Conservation (phyloP, 805 yeast genomes). For the Yarrowia bubula region DNA sequence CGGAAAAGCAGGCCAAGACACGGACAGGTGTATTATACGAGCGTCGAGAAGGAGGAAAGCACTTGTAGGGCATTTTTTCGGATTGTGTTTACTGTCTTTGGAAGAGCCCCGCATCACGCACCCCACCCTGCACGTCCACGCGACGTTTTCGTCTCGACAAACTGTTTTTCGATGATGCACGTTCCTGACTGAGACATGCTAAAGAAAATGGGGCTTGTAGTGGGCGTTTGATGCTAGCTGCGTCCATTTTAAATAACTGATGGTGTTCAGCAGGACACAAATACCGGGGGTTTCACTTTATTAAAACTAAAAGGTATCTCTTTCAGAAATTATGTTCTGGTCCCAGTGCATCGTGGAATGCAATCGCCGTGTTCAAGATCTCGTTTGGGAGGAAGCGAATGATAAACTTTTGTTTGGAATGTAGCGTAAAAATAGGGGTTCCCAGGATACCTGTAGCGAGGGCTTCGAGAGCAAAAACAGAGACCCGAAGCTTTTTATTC, state of each 20-base stretch:
- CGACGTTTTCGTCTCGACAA: constrained; percentile 1
- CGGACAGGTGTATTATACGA: neutral
- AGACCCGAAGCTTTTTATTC: no score
- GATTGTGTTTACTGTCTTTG: neutral
- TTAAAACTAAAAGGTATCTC: neutral
- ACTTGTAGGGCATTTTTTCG: neutral
- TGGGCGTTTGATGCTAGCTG: neutral
- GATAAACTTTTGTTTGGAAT: neutral
- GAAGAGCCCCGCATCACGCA: neutral
- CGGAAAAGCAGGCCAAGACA: neutral
- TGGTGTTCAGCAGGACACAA: no score
- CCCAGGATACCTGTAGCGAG: no score
- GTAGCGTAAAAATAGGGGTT: constrained; percentile 1
- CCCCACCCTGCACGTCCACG: constrained; percentile 4
- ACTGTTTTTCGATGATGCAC: neutral
- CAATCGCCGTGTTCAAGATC: neutral
- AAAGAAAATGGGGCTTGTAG: neutral
- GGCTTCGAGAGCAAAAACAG: no score
- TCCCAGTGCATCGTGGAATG: neutral
- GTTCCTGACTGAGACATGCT: constrained; percentile 4
- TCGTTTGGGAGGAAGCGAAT: constrained; percentile 3
- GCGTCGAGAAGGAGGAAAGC: neutral
- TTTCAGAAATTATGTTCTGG: no score
- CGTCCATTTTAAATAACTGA: no score
- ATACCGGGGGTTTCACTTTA: neutral